Evolutionary conservation across 345 rosid species (phyloP).

Genomic region (Lagerstroemia speciosa): DNA sequence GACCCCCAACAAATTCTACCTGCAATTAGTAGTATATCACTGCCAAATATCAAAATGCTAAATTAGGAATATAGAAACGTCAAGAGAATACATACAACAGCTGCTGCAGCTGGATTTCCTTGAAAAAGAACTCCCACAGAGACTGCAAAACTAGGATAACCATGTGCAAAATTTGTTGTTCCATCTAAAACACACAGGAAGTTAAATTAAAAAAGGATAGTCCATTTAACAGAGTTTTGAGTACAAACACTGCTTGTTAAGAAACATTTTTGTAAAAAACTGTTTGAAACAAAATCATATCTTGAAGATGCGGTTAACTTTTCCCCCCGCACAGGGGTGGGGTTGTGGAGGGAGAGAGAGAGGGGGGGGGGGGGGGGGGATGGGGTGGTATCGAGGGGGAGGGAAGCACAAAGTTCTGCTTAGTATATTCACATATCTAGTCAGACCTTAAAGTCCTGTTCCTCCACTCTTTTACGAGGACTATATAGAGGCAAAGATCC

Average conservation of each 20-base stretch:
- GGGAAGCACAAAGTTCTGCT: too few species aligned
- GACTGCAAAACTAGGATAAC: constrained; percentile 96
- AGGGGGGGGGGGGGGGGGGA: too few species aligned
- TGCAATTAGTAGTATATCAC: constrained; percentile 10
- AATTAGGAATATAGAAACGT: background rate
- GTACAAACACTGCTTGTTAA: background rate
- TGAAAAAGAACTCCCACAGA: constrained; percentile 82
- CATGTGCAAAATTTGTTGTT: constrained; percentile 92
- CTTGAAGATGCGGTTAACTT: too few species aligned
- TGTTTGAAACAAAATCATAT: too few species aligned
- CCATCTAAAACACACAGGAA: constrained; percentile 49
- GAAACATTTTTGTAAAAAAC: background rate
- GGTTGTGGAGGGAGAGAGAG: too few species aligned
- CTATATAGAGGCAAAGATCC: background rate
- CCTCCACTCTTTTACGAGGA: background rate
- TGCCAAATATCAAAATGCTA: background rate
- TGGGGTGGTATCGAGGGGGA: too few species aligned
- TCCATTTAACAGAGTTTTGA: background rate
- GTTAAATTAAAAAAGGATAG: background rate
- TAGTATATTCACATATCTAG: background rate
- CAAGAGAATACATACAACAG: constrained; percentile 50
- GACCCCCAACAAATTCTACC: constrained; percentile 98
- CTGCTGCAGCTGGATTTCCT: constrained; percentile 81
- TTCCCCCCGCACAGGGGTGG: too few species aligned
- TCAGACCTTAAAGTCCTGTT: background rate